Percentiles rank a stretch among this genome's conserved stretches.
phyloP scores from a whole-genome alignment of 306 rosid genomes.

The Trifolium pratense region DNA sequence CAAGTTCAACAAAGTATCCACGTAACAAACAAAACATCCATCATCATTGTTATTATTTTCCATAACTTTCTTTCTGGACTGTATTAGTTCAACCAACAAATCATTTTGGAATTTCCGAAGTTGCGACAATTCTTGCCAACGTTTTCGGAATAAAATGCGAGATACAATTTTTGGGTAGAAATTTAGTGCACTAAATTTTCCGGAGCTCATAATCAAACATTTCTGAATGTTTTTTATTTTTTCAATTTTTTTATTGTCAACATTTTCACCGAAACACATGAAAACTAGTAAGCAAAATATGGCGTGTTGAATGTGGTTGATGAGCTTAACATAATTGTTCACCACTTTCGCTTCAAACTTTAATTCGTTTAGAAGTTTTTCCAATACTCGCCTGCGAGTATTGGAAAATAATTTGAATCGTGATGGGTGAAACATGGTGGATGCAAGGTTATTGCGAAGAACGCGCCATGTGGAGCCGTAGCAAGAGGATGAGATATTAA shows the following conservation, averaged over 20 bases:
- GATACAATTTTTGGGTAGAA: background rate
- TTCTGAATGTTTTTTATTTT: too few species aligned
- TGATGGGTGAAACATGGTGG: slow-evolving; percentile 43
- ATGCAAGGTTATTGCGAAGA: slow-evolving; percentile 50
- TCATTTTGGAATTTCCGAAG: background rate
- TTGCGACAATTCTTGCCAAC: background rate
- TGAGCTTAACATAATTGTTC: background rate
- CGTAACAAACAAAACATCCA: background rate
- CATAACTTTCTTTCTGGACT: background rate
- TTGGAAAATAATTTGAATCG: slow-evolving; percentile 36
- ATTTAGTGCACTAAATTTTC: background rate
- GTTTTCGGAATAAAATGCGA: background rate
- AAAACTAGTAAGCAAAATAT: slow-evolving; percentile 35
- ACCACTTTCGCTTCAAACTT: background rate
- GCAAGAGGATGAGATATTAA: slow-evolving; percentile 36
- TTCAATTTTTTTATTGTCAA: slow-evolving; percentile 2
- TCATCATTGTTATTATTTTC: background rate
- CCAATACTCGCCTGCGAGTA: slow-evolving; percentile 36
- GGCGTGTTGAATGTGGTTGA: slow-evolving; percentile 10
- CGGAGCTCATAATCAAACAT: background rate
- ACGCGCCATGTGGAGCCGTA: slow-evolving; percentile 51
- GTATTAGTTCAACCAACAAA: background rate
- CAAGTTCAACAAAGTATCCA: background rate
- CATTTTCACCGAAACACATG: slow-evolving; percentile 47
- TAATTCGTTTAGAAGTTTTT: slow-evolving; percentile 29